A percentile compares a stretch with the other conserved stretches of the same genome.
Conservation (phyloP, 768 basidiomycete species). For the Suillus discolor region DNA sequence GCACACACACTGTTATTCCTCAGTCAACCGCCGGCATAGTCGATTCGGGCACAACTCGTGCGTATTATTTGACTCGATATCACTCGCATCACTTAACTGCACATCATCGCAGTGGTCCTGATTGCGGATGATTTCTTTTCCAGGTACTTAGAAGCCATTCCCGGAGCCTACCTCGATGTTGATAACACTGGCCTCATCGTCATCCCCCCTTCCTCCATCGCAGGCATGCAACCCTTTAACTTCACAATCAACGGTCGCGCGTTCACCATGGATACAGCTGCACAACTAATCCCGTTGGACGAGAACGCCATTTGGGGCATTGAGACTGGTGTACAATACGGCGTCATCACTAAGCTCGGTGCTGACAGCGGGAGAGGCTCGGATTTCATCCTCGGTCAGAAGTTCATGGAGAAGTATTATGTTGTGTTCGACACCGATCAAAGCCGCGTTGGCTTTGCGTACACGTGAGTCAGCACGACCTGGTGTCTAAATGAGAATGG, state of each 20-base stretch:
- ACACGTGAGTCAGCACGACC: slow-evolving; percentile 2
- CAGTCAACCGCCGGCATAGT: slow-evolving; percentile 30
- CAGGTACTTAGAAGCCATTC: slow-evolving; percentile 18
- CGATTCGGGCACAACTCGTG: slow-evolving; percentile 30
- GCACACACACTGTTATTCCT: slow-evolving; percentile 17
- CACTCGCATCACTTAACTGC: not conserved
- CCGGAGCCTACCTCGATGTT: slow-evolving; percentile 15
- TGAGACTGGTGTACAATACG: slow-evolving; percentile 14
- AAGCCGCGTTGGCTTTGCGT: slow-evolving; percentile 5
- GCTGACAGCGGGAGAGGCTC: slow-evolving; percentile 10
- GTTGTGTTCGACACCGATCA: slow-evolving; percentile 8
- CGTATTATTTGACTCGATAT: not conserved
- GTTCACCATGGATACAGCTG: slow-evolving; percentile 22
- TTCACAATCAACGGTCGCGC: slow-evolving; percentile 15
- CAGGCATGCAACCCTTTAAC: slow-evolving; percentile 17
- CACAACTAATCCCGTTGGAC: slow-evolving; percentile 20
- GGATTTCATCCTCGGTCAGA: slow-evolving; percentile 20
- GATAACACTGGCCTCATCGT: slow-evolving; percentile 15
- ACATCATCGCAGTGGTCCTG: slow-evolving; percentile 18
- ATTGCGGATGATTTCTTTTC: slow-evolving; percentile 25
- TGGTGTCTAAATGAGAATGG: not conserved
- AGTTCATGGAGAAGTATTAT: slow-evolving; percentile 23
- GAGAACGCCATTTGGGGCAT: slow-evolving; percentile 21
- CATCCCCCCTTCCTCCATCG: slow-evolving; percentile 19
- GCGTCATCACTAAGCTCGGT: slow-evolving; percentile 10